A percentile compares a stretch with the other conserved stretches of the same genome.
These are phyloP conservation scores for Physaria fendleri DNA, from an alignment of 345 rosid species.

Conservation along the genomic window DNA sequence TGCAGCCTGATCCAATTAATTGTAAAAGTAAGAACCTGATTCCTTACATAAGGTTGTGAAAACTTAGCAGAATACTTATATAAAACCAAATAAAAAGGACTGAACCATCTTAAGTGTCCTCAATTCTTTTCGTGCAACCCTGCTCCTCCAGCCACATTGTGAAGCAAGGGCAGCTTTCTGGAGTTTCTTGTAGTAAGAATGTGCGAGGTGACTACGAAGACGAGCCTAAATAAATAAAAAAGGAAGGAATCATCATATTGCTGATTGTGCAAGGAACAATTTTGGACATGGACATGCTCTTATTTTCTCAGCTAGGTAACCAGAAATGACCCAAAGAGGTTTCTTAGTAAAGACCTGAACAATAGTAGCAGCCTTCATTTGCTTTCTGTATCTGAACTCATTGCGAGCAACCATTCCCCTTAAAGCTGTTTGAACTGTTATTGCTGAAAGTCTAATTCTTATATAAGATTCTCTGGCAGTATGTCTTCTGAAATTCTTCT, in stretches of 20 bases:
- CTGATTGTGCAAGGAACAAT: neutral
- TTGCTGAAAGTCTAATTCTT: constrained; percentile 47
- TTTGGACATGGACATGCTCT: neutral
- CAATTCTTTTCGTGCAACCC: constrained; percentile 91
- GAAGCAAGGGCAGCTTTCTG: constrained; percentile 67
- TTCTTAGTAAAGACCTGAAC: constrained; percentile 55
- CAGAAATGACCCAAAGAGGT: constrained; percentile 18
- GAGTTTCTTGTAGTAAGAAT: constrained; percentile 78
- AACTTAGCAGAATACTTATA: neutral
- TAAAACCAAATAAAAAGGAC: constrained; percentile 2
- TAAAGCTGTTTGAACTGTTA: constrained; percentile 72
- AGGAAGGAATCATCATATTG: constrained; percentile 15
- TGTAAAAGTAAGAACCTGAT: constrained; percentile 22
- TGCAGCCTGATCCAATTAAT: constrained; percentile 57
- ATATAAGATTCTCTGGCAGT: constrained; percentile 61
- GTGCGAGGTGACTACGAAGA: constrained; percentile 56
- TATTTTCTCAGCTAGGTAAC: constrained; percentile 7
- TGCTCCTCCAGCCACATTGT: constrained; percentile 98
- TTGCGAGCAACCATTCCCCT: constrained; percentile 94
- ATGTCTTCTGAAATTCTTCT: constrained; percentile 69
- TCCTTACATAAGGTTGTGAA: neutral
- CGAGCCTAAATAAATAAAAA: constrained; percentile 62
- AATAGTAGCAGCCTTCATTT: constrained; percentile 81
- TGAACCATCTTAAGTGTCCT: constrained; percentile 86
- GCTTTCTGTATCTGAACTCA: constrained; percentile 88